These are phyloP conservation scores for Erythrophleum fordii DNA, from an alignment of 306 rosid species.

Conservation along the genomic window DNA sequence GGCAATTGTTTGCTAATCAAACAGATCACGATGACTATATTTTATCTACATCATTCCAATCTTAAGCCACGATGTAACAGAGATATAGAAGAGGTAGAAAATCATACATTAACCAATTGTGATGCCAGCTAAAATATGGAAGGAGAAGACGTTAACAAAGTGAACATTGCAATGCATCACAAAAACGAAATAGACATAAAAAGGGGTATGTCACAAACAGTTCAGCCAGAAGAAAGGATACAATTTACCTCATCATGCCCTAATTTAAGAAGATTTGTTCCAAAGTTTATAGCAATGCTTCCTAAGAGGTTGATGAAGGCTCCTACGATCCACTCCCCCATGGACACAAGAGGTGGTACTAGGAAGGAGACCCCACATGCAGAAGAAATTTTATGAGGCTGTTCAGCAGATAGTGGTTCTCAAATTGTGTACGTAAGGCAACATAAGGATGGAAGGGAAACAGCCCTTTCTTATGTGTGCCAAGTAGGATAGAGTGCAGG, in stretches of 20 bases:
- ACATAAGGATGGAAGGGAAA: conserved; percentile 7
- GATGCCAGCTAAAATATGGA: neutral
- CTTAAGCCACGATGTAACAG: neutral
- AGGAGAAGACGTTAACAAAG: neutral
- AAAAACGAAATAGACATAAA: neutral
- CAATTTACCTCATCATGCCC: conserved; percentile 73
- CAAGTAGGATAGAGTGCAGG: neutral
- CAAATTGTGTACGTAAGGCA: conserved; percentile 10
- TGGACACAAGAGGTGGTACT: conserved; percentile 46
- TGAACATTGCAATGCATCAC: neutral
- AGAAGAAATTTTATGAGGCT: conserved; percentile 33
- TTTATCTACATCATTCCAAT: neutral
- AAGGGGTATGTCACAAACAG: neutral
- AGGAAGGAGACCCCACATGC: conserved; percentile 43
- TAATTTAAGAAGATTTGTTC: conserved; percentile 79
- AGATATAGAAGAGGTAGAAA: neutral
- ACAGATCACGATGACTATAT: neutral
- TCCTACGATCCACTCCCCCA: conserved; percentile 85
- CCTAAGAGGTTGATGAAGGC: conserved; percentile 76
- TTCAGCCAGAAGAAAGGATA: neutral
- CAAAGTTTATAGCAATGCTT: conserved; percentile 81
- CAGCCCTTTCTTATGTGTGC: conserved; percentile 26
- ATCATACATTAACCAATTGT: neutral
- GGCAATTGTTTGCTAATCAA: neutral
- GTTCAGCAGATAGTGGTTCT: neutral